These are phyloP conservation scores for Tolypocladium capitatum DNA, from an alignment of 2,329 filamentous ascomycete species.

Conservation along the genomic window DNA sequence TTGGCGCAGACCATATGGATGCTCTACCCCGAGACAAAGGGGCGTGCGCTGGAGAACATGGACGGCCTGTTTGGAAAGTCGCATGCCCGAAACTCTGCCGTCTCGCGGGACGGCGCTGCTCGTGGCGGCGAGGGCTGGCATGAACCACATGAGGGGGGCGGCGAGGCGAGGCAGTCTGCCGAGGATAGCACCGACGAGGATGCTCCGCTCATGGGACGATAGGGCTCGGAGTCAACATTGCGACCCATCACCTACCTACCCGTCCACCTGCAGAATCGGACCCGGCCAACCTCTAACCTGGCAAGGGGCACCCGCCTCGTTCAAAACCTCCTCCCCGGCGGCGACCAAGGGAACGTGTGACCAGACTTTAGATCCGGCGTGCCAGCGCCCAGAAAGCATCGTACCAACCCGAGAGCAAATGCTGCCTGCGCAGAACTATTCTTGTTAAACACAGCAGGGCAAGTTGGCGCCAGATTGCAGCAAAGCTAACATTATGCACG, in stretches of 20 bases:
- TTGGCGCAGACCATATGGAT: conserved; percentile 23
- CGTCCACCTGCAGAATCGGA: not conserved
- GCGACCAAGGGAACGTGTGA: too few species aligned
- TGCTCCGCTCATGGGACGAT: conserved; percentile 2
- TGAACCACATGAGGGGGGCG: not conserved
- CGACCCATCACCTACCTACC: not conserved
- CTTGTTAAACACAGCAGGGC: not conserved
- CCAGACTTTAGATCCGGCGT: too few species aligned
- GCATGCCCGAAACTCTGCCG: not conserved
- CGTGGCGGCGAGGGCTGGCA: not conserved
- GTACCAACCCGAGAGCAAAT: too few species aligned
- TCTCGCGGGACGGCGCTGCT: not conserved
- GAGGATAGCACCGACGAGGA: conserved; percentile 1
- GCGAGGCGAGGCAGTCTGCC: not conserved
- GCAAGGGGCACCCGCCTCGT: too few species aligned
- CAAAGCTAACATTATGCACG: not conserved
- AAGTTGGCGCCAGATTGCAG: not conserved
- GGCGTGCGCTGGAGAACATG: conserved; percentile 29
- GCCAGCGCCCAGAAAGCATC: too few species aligned
- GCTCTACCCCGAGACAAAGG: conserved; percentile 32
- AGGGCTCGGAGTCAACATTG: not conserved
- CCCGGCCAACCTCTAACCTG: too few species aligned
- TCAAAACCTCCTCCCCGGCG: too few species aligned
- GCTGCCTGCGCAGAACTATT: too few species aligned
- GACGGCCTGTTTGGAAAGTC: conserved; percentile 24